Base-by-base conservation (phyloP, 345 rosid genomes). In the Garcia nutans region DNA sequence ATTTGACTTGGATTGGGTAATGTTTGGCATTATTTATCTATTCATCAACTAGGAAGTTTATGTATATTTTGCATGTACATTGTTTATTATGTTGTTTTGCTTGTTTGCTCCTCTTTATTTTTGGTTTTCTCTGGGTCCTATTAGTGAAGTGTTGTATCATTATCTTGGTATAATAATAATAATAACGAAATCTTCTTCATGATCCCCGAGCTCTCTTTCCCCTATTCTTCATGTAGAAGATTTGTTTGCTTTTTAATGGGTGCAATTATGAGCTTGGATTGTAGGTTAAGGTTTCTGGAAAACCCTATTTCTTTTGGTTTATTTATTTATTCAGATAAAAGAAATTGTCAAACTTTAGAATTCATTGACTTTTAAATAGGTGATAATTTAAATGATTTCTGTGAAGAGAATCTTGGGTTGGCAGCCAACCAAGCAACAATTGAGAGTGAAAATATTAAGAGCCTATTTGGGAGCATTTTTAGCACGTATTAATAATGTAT, bases 11-110 rank as follows among this genome's bases (percentile, higher is more conserved):
- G 62, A 15, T 23, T 58, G 62, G 77, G 33, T 49, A 73, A 31
- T 15, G n/a, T 44, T 45, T 65, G 67, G 77, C 45, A 70, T 67
- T 61, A 61, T 69, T 45, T 60, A 31, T 60, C 61, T 66, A 65
- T 41, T 59, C 45, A 26, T 63, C 64, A 50, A 70, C 76, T 55
- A 31, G 26, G 66, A 68, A 67, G 71, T 45, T 71, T 75, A 71
- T 77, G 79, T 79, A 73, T 44, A 70, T 82, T 16, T 28, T 33
- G 68, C 47, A 11, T 45, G 74, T 63, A 54, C 57, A 50, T 70
- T 57, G 44, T 31, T 33, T 62, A 55, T 57, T 33, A 28, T 17
- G 3, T 68, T 75, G 19, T 17, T 54, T 20, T 63, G 31, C 15
- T 1, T 41, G 33, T 42, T 5, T 22, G 23, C 4, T 50, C 33